These are phyloP conservation scores for Hyparrhenia diplandra DNA, from an alignment of 176 grass and related monocot species.

Conservation along the genomic window DNA sequence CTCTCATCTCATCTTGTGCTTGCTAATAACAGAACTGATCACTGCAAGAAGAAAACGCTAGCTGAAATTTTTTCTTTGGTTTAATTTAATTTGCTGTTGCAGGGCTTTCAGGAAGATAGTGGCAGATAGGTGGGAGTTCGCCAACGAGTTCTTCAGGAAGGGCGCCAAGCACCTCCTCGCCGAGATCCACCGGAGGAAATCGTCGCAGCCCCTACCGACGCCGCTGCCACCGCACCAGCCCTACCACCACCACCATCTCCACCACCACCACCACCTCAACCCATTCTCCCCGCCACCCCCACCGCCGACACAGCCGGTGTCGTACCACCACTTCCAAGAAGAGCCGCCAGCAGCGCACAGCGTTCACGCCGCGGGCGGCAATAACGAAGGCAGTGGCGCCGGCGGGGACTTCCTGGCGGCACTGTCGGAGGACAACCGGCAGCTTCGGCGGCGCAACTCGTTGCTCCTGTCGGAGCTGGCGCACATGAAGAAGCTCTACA, in stretches of 20 bases:
- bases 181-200: constrained; percentile 85
- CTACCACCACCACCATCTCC: constrained; percentile 29
- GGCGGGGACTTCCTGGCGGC: constrained; percentile 58
- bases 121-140: constrained; percentile 94
- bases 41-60: not conserved
- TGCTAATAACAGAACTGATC: not conserved
- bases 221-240: constrained; percentile 30
- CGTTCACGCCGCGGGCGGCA: not conserved
- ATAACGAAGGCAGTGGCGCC: not conserved
- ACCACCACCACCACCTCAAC: constrained; percentile 29
- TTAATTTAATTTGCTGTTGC: not conserved
- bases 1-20: not conserved
- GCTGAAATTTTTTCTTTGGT: not conserved
- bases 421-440: constrained; percentile 84
- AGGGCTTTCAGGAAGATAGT: constrained; percentile 99
- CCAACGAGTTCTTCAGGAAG: constrained; percentile 95
- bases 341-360: not conserved
- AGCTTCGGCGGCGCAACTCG: constrained; percentile 74
- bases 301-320: constrained; percentile 24
- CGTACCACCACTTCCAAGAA: constrained; percentile 32
- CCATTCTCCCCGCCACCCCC: constrained; percentile 42
- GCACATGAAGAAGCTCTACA: constrained; percentile 98
- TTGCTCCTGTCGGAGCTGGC: constrained; percentile 77
- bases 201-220: constrained; percentile 44
- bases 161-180: constrained; percentile 84